Conservation (phyloP, 2,329 filamentous ascomycete species). For the Cladorrhinum sp. region DNA sequence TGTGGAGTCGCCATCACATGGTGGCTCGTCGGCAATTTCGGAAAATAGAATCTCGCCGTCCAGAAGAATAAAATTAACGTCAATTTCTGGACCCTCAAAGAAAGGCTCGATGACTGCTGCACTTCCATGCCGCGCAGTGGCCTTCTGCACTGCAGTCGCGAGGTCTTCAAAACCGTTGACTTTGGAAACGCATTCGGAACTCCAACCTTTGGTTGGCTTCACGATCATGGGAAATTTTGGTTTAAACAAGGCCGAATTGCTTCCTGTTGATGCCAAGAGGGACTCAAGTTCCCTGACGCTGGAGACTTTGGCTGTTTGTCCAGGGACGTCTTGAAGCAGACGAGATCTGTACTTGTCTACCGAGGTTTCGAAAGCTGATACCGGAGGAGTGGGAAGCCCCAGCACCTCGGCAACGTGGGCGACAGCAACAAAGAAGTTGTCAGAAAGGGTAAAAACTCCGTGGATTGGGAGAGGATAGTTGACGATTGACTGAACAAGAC, state of each 20-base stretch:
- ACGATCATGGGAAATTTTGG: conserved; percentile 26
- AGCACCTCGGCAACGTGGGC: conserved; percentile 22
- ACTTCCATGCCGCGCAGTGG: conserved; percentile 25
- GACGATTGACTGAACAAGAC: conserved; percentile 21
- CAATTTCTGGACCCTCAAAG: conserved; percentile 28
- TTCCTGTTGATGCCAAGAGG: conserved; percentile 6
- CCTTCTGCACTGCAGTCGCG: conserved; percentile 22
- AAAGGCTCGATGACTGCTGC: conserved; percentile 28
- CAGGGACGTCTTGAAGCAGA: conserved; percentile 23
- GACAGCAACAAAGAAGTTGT: conserved; percentile 28
- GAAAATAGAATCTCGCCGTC: conserved; percentile 26
- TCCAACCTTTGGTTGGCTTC: conserved; percentile 29
- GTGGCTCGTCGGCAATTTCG: conserved; percentile 28
- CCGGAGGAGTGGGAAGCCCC: conserved; percentile 20
- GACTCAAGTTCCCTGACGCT: conserved; percentile 21
- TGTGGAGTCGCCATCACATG: conserved; percentile 21
- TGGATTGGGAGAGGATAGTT: conserved; percentile 25
- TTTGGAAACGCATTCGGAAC: conserved; percentile 28
- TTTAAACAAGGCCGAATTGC: conserved; percentile 5
- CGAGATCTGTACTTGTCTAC: conserved; percentile 28
- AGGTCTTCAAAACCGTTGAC: conserved; percentile 22
- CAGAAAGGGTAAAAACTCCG: conserved; percentile 27
- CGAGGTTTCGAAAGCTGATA: conserved; percentile 24
- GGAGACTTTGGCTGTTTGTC: conserved; percentile 21
- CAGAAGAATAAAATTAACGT: conserved; percentile 27